phyloP scores from a whole-genome alignment of 345 rosid genomes.

The Syzygium oleosum region DNA sequence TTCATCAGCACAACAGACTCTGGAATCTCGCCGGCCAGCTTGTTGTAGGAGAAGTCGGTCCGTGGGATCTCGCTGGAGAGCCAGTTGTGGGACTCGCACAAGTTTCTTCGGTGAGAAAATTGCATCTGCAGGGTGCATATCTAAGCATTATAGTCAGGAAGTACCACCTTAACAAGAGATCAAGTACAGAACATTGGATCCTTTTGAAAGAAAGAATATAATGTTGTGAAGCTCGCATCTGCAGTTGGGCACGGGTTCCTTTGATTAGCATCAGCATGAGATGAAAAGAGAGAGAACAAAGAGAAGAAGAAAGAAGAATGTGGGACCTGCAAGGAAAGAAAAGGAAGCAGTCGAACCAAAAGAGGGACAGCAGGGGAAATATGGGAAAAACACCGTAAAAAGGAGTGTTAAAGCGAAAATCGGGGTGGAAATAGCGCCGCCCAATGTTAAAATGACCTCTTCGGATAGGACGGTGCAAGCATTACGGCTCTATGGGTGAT shows the following conservation, averaged over 20 bases:
- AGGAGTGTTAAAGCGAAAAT: background rate
- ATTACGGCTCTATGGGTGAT: no score
- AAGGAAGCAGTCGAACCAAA: background rate
- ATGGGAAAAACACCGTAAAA: background rate
- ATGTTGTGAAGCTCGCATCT: background rate
- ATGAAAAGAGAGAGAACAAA: no score
- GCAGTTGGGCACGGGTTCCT: background rate
- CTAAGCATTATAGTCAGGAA: background rate
- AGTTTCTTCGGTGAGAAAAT: background rate
- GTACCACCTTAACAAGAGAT: background rate
- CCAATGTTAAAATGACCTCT: conserved; percentile 80
- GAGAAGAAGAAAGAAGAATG: no score
- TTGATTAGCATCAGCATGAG: background rate
- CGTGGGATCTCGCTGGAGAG: background rate
- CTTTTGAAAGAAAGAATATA: background rate
- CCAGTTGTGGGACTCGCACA: background rate
- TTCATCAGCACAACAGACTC: no score
- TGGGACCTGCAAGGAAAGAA: no score
- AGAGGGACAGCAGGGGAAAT: background rate
- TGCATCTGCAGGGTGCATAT: background rate
- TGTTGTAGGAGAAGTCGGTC: conserved; percentile 8
- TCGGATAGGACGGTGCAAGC: conserved; percentile 49
- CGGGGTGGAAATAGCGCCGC: no score
- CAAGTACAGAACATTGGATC: background rate
- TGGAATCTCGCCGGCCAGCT: no score